Conservation (phyloP, 2,329 filamentous ascomycete species). For the Talaromyces atroroseus region DNA sequence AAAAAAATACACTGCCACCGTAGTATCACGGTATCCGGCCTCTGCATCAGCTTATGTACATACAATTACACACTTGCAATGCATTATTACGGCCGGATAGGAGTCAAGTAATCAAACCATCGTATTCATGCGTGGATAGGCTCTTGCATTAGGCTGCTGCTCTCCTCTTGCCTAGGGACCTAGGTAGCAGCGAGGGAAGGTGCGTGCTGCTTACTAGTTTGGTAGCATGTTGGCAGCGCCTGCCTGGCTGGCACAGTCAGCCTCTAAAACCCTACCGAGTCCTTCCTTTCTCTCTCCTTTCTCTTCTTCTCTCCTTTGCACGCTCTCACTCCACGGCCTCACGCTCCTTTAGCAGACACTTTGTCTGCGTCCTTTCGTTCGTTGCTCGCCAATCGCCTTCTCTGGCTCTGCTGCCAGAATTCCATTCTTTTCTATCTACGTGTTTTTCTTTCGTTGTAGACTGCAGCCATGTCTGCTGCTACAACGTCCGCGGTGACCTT, state of each 20-base stretch:
- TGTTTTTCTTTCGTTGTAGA: not conserved
- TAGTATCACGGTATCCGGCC: not conserved
- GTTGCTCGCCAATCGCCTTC: constrained; percentile 36
- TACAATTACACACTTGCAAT: not conserved
- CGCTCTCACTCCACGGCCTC: constrained; percentile 1
- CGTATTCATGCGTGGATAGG: no score
- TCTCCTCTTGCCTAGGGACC: no score
- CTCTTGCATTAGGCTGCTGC: no score
- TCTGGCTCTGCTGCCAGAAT: constrained; percentile 35
- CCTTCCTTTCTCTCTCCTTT: not conserved
- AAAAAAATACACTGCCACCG: not conserved
- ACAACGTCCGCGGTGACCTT: constrained; percentile 3
- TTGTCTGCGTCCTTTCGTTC: constrained; percentile 56
- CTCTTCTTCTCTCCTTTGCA: not conserved
- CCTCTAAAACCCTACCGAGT: not conserved
- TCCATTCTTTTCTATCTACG: constrained; percentile 26
- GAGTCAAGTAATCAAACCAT: no score
- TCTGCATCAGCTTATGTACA: no score
- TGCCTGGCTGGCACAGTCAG: no score
- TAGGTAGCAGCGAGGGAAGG: no score
- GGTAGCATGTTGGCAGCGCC: not conserved
- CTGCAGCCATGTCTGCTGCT: not conserved
- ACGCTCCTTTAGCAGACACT: constrained; percentile 14
- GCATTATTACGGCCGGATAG: no score
- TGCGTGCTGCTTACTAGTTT: no score